A percentile compares a stretch with the other conserved stretches of the same genome.
Conservation (phyloP, 306 rosid genomes). For the Citrullus mucosospermus region DNA sequence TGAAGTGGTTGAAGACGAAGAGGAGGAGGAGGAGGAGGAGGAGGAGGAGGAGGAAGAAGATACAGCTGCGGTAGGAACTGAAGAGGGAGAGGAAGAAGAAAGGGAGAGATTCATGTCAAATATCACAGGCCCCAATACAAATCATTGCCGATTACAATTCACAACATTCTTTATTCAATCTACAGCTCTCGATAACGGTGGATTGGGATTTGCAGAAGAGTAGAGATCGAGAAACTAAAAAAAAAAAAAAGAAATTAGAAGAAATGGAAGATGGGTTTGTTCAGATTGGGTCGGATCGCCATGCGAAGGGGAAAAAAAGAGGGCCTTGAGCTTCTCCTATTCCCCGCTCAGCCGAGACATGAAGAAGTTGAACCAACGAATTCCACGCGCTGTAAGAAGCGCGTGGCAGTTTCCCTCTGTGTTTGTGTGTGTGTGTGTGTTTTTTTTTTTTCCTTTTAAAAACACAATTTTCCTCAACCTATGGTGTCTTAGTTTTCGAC, state of each 20-base stretch:
- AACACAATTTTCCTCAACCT: too few species aligned
- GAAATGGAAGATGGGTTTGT: background rate
- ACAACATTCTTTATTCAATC: background rate
- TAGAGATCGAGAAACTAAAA: background rate
- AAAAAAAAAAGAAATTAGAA: background rate
- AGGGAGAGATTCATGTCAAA: conserved; percentile 41
- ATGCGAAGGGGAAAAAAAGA: background rate
- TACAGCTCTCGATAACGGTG: background rate
- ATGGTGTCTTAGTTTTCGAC: too few species aligned
- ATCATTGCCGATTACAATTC: background rate
- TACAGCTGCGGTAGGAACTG: conserved; percentile 8
- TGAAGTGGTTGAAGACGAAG: conserved; percentile 40
- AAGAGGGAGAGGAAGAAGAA: conserved; percentile 24
- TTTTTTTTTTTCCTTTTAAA: background rate
- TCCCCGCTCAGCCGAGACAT: background rate
- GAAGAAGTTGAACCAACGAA: background rate
- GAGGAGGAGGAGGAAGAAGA: conserved; percentile 30
- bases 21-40: conserved; percentile 21
- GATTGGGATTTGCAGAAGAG: background rate
- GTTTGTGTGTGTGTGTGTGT: background rate
- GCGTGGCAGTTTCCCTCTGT: background rate
- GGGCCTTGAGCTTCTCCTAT: background rate
- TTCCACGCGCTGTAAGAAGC: background rate
- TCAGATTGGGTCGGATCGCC: conserved; percentile 8
- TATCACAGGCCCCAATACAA: conserved; percentile 13